Percentiles rank a stretch among this genome's conserved stretches.
Conservation (phyloP, 305 asterid species). For the Solanum hybrid region DNA sequence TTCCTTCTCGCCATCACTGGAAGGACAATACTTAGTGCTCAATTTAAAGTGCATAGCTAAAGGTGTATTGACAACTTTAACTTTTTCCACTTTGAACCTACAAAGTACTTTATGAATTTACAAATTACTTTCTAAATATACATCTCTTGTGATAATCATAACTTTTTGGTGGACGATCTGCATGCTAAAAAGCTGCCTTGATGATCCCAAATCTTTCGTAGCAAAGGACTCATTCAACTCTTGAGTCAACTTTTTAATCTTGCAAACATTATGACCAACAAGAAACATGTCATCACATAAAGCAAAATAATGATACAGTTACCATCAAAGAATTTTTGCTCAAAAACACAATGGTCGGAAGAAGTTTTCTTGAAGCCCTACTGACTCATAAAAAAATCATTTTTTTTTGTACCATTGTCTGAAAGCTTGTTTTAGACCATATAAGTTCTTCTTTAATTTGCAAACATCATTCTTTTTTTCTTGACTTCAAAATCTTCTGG, state of each 20-base stretch:
- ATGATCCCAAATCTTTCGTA: background rate
- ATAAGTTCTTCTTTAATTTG: no score
- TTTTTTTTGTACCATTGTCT: background rate
- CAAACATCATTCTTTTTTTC: no score
- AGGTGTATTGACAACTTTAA: no score
- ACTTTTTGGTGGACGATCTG: background rate
- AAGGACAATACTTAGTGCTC: background rate
- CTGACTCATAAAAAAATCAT: no score
- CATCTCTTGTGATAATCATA: background rate
- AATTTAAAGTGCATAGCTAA: background rate
- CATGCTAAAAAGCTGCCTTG: background rate
- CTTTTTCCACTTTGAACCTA: no score
- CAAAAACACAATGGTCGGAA: no score
- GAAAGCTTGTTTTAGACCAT: background rate
- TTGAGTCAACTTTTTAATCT: background rate
- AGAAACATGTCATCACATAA: background rate
- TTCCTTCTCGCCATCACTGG: fast-evolving
- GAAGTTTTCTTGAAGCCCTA: background rate
- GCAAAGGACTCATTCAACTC: no score
- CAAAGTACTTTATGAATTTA: no score
- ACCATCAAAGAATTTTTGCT: background rate
- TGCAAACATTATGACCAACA: background rate
- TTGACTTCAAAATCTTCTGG: no score
- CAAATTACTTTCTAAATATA: no score
- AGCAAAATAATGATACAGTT: no score